Percentiles rank a stretch among this genome's conserved stretches.
These are phyloP conservation scores for Pleurotus tuoliensis DNA, from an alignment of 768 basidiomycete genomes.

Conservation along the genomic window DNA sequence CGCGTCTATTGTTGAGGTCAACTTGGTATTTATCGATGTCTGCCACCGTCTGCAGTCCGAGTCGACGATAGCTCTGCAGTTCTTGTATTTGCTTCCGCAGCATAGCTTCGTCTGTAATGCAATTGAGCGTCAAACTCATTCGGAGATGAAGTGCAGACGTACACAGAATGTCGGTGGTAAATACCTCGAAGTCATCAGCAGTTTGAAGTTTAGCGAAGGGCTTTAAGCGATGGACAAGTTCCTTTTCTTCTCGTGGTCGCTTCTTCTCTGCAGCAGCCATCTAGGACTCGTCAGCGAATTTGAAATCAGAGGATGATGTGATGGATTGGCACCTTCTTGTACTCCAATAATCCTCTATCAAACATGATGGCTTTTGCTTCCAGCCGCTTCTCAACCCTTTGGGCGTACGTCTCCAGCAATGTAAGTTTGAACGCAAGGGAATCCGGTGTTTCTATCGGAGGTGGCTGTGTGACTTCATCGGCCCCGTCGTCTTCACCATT, in stretches of 20 bases:
- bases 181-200: slow-evolving; percentile 85
- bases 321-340: slow-evolving; percentile 73
- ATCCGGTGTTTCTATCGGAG: slow-evolving; percentile 77
- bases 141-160: slow-evolving; percentile 22
- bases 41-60: slow-evolving; percentile 78
- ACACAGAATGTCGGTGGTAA: slow-evolving; percentile 90
- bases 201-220: slow-evolving; percentile 91
- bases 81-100: slow-evolving; percentile 88
- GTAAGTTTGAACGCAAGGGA: slow-evolving; percentile 88
- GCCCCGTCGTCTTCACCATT: slow-evolving; percentile 43
- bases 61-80: slow-evolving; percentile 83
- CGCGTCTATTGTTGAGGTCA: slow-evolving; percentile 64
- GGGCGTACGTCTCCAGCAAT: slow-evolving; percentile 86
- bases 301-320: background rate
- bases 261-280: slow-evolving; percentile 92
- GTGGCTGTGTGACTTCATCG: slow-evolving; percentile 68
- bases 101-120: slow-evolving; percentile 70
- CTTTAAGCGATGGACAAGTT: slow-evolving; percentile 83
- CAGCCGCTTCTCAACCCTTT: slow-evolving; percentile 79
- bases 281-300: slow-evolving; percentile 34
- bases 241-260: slow-evolving; percentile 84
- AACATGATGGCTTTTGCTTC: slow-evolving; percentile 89
- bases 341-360: slow-evolving; percentile 86
- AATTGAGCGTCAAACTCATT: background rate
- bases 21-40: slow-evolving; percentile 89